Base-by-base conservation (phyloP, 257 asterid genomes). In the Solanum piurae region DNA sequence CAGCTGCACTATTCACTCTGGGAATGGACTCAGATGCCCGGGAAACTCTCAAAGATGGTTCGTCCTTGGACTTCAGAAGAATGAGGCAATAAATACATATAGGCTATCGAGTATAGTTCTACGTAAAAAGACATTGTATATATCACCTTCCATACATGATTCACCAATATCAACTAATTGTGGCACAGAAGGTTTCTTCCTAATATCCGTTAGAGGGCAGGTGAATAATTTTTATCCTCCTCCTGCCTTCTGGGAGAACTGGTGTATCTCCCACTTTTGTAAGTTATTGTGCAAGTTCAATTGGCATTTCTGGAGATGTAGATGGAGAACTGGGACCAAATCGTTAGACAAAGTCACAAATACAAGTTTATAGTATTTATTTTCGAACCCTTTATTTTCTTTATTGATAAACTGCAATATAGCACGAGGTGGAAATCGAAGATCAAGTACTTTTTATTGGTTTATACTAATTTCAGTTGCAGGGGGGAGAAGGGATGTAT, bases 401-500 rank as follows among this genome's bases (percentile, higher is more conserved):
- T 23, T 37, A 23, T 74, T 16, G 27, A 74, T 21, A 74, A 74
- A 37, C 33, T 74, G 80, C 52, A 34, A 73, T 34, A 72, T 73
- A 34, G 72, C 72, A 64, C 11, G 69, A 60, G 69, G 82, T 73
- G 82, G 16, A 72, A 7, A 8, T 72, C 80, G 14, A 36, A 74
- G 25, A 74, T 74, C 82, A 36, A 20, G 49, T 74, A 74, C 11
- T 34, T 72, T 74, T 36, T 33, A 21, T 72, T 7, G 44, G 79
- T 8, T 72, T 9, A 72, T 72, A 38, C 12, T 82, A 44, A 73
- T 38, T 85, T 86, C 75, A 86, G 60, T 37, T 90, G 87, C 89
- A 95, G 98, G 98, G 60, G 95, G 93, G 27, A 96, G 98, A 49
- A 90, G 95, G 3, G 96, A 95, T 90, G 98, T 94, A 68, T 83